Conservation (phyloP, 202 grass and related monocot species). For the Setaria viridis region DNA sequence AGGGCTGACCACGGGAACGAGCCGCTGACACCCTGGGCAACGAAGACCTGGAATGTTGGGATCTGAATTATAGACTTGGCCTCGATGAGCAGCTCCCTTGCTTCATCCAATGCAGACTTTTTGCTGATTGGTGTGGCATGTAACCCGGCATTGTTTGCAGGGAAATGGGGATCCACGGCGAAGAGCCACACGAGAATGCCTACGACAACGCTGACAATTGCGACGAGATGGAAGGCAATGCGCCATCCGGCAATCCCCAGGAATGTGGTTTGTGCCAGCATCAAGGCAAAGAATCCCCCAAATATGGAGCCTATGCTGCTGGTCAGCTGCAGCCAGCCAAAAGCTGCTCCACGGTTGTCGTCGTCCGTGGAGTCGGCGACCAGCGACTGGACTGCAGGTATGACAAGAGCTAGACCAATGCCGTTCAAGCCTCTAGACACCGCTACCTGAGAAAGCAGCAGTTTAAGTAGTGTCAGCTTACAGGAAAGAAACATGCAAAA, state of each 20-base stretch:
- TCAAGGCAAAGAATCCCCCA: conserved; percentile 58
- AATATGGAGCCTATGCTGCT: conserved; percentile 72
- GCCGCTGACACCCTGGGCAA: conserved; percentile 71
- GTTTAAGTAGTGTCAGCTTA: background rate
- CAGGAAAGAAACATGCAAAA: background rate
- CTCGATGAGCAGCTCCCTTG: conserved; percentile 61
- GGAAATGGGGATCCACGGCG: conserved; percentile 68
- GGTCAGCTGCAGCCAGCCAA: conserved; percentile 75
- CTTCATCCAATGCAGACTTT: conserved; percentile 48
- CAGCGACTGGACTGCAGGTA: conserved; percentile 73
- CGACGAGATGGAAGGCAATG: conserved; percentile 64
- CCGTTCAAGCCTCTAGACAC: conserved; percentile 84
- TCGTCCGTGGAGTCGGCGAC: conserved; percentile 81
- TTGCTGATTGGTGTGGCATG: background rate
- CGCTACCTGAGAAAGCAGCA: conserved; percentile 53
- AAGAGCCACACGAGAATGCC: conserved; percentile 55
- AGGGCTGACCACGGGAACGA: conserved; percentile 60
- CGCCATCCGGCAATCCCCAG: conserved; percentile 67
- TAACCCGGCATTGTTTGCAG: background rate
- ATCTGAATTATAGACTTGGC: conserved; percentile 65
- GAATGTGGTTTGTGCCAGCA: conserved; percentile 67
- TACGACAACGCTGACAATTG: conserved; percentile 47
- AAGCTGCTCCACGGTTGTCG: conserved; percentile 62
- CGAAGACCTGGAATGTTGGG: conserved; percentile 81
- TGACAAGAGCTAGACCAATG: conserved; percentile 80